These are phyloP conservation scores for Solanum chacoense DNA, from an alignment of 305 asterid species.

Conservation along the genomic window DNA sequence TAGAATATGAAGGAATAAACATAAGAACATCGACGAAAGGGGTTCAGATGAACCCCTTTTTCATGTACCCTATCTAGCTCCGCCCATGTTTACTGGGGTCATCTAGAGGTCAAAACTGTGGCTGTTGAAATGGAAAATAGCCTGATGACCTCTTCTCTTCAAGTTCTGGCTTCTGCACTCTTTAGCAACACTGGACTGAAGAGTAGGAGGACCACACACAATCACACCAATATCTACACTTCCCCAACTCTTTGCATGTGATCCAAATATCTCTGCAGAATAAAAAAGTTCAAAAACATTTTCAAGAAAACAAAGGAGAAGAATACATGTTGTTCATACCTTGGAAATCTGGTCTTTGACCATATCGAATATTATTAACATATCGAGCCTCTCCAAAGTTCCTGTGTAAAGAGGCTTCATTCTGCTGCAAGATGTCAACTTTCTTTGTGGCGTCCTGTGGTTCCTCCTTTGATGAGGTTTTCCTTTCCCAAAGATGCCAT, in stretches of 20 bases:
- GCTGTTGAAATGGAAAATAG: slow-evolving; percentile 78
- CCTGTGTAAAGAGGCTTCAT: slow-evolving; percentile 2
- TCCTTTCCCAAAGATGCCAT: slow-evolving; percentile 68
- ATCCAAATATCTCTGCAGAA: slow-evolving; percentile 47
- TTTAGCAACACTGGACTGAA: slow-evolving; percentile 58
- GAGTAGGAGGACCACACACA: slow-evolving; percentile 68
- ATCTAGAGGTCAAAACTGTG: slow-evolving; percentile 77
- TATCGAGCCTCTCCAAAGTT: slow-evolving; percentile 20
- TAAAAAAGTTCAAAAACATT: background rate
- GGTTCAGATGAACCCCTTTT: background rate
- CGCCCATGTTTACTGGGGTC: background rate
- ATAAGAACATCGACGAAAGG: background rate
- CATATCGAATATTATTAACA: slow-evolving; percentile 28
- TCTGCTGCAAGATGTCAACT: slow-evolving; percentile 1
- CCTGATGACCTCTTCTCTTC: slow-evolving; percentile 21
- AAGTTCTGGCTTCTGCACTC: slow-evolving; percentile 58
- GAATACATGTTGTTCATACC: slow-evolving; percentile 35
- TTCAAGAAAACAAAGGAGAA: background rate
- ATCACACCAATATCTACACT: slow-evolving; percentile 58
- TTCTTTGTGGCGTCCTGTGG: background rate
- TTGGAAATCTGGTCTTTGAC: slow-evolving; percentile 61
- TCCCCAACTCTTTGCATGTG: slow-evolving; percentile 46
- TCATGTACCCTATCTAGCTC: background rate
- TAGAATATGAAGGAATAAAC: background rate
- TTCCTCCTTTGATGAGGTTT: slow-evolving; percentile 14